These are phyloP conservation scores for Artemisia tridentata DNA, from an alignment of 129 eudicot species.

Conservation along the genomic window DNA sequence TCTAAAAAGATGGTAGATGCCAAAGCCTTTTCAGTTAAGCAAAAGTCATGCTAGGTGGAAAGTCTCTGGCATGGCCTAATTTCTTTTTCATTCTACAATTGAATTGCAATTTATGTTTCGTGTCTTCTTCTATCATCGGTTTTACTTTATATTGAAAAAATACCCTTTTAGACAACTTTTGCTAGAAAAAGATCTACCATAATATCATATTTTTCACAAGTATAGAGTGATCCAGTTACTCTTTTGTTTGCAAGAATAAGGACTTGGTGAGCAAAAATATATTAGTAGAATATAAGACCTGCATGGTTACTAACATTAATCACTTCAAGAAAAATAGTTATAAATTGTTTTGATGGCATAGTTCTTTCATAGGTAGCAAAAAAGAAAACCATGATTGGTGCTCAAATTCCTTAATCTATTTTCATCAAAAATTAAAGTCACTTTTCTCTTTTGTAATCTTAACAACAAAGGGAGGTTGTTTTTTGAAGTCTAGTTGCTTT, in stretches of 20 bases:
- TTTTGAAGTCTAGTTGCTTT: conserved; percentile 32
- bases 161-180: too few species aligned
- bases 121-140: not conserved
- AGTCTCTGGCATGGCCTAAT: conserved; percentile 48
- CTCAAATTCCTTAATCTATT: conserved; percentile 8
- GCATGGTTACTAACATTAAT: not conserved
- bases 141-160: too few species aligned
- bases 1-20: conserved; percentile 28
- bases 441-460: conserved; percentile 39
- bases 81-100: conserved; percentile 14
- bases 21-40: conserved; percentile 32
- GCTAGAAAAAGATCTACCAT: too few species aligned
- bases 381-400: conserved; percentile 12
- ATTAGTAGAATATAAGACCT: not conserved
- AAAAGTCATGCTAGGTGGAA: conserved; percentile 42
- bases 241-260: not conserved
- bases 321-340: too few species aligned
- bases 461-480: conserved; percentile 32
- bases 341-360: too few species aligned
- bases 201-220: conserved; percentile 12
- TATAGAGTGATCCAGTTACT: not conserved
- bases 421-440: conserved; percentile 11
- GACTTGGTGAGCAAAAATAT: not conserved
- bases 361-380: too few species aligned
- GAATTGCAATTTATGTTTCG: conserved; percentile 4